Percentiles rank a stretch among this genome's conserved stretches.
Evolutionary conservation across 2,329 filamentous ascomycete species (phyloP).

Genomic region (Oidium heveae): DNA sequence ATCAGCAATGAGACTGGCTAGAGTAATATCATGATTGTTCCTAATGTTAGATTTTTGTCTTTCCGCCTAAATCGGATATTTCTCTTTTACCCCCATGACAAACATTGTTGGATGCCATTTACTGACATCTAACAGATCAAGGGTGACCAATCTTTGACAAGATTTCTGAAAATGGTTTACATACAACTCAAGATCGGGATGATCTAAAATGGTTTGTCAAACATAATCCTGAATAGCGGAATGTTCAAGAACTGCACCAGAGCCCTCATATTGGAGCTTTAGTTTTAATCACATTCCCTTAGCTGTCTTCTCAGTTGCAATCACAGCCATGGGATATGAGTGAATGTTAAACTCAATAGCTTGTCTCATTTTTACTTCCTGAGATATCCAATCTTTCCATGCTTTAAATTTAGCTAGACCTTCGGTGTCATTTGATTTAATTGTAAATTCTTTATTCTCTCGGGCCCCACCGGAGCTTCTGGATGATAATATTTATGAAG

Average conservation of each 20-base stretch:
- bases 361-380: slow-evolving; percentile 1
- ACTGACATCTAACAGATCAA: background rate
- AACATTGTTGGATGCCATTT: background rate
- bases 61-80: background rate
- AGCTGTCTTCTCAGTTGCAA: background rate
- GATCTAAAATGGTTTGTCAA: background rate
- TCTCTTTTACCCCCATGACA: background rate
- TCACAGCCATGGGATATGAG: background rate
- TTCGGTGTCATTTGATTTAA: background rate
- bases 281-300: background rate
- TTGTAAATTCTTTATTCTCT: background rate
- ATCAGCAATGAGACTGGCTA: background rate
- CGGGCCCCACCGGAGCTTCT: background rate
- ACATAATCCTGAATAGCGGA: background rate
- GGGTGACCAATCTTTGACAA: background rate
- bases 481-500: slow-evolving; percentile 1
- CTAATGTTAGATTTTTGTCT: background rate
- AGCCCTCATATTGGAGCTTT: background rate
- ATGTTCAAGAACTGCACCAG: background rate
- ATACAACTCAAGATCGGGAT: background rate
- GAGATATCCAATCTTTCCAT: background rate
- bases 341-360: background rate
- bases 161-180: background rate
- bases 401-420: background rate
- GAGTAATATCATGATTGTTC: background rate